Evolutionary conservation across 2,329 filamentous ascomycete genomes (phyloP).

Genomic region (Aspergillus bombycis): DNA sequence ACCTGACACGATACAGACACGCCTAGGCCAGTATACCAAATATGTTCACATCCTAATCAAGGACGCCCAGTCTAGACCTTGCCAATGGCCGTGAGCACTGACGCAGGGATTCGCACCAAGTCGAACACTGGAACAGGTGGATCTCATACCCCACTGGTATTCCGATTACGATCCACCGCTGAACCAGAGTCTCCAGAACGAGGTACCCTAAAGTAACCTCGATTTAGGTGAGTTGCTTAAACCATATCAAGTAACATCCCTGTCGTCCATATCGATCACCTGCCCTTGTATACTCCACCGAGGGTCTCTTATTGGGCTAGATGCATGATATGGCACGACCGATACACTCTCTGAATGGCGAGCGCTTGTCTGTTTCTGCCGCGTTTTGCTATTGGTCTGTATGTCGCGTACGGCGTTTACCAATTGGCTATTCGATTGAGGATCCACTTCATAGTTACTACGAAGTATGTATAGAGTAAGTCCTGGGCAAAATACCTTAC

Average conservation of each 20-base stretch:
- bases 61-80: not conserved
- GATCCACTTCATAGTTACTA: not conserved
- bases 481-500: too few relatives aligned
- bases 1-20: not conserved
- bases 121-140: not conserved
- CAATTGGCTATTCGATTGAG: not conserved
- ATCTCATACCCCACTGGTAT: not conserved
- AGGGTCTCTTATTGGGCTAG: not conserved
- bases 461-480: too few relatives aligned
- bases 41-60: not conserved
- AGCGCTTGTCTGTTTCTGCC: slow-evolving; percentile 2
- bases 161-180: not conserved
- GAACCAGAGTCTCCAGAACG: not conserved
- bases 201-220: not conserved
- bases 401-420: slow-evolving; percentile 1
- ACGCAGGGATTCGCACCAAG: not conserved
- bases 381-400: not conserved
- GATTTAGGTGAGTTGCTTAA: not conserved
- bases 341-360: not conserved
- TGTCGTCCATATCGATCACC: slow-evolving; percentile 1
- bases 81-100: not conserved
- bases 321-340: not conserved
- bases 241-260: not conserved
- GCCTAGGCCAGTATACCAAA: not conserved
- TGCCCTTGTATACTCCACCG: not conserved